Base-by-base conservation (phyloP, 768 basidiomycete genomes). In the Phylloporus arenicola region DNA sequence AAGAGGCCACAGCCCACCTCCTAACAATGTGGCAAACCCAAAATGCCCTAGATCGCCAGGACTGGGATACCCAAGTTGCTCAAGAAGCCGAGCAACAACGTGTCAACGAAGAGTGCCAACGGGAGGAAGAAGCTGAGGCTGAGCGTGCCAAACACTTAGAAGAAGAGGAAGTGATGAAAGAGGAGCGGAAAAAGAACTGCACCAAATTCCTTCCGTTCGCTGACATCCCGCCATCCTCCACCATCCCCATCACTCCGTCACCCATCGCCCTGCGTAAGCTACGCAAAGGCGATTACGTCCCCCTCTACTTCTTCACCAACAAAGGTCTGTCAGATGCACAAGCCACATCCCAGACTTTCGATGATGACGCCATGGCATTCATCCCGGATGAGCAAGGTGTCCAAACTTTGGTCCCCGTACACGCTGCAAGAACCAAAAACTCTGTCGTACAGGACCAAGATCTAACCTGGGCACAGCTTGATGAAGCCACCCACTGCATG, bases 241-340 rank as follows among this genome's bases (percentile, higher is more conserved):
- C 37, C 6, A 27, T 27, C 3, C 30, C 37, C 1, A 39, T 30
- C 1, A 7, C 22, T 1, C 53, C 40, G 0, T 34, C 45, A 0
- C 35, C 43, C 1, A 37, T 37, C 8, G 45, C 49, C 2, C 1
- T 51, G 3, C 30, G 20, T 5, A 40, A 37, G 9, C 40, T 54
- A 8, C n/a, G 44, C 5, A 45, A 39, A 5, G 48, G 48, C 7
- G 25, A 47, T 6, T 54, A 51, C 12, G 8, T 39, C 0, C 31
- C 29, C 1, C 22, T 54, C 2, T 47, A 47, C 22, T 47, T 37
- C 19, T 54, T 38, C 12, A 54, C 41, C 13, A 53, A 53, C 38
- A 45, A 45, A 17, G 48, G 52, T 0, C 31, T 53, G 0, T 44
- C 43, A 1, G 43, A 53, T 1, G 52, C 43, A 0, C 12, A 49